Conservation (phyloP, 2,329 filamentous ascomycete species). For the Botrytis squamosa region DNA sequence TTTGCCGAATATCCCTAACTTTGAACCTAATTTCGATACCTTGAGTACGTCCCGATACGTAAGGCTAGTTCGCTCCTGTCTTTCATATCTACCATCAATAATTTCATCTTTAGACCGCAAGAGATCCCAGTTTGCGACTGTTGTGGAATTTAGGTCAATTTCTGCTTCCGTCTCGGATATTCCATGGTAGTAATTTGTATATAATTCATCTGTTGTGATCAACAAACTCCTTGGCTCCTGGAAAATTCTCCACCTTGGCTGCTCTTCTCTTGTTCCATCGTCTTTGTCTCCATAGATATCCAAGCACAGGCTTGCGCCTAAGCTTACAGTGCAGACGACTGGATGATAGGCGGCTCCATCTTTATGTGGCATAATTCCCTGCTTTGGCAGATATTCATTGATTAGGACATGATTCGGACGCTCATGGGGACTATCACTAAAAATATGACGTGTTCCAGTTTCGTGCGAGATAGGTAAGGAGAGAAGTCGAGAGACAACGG, state of each 20-base stretch:
- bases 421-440: conserved; percentile 66
- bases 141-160: conserved; percentile 56
- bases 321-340: conserved; percentile 85
- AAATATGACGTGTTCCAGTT: conserved; percentile 46
- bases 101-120: conserved; percentile 52
- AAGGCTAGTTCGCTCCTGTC: conserved; percentile 66
- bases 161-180: conserved; percentile 69
- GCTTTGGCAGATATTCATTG: conserved; percentile 83
- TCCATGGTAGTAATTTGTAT: conserved; percentile 71
- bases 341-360: conserved; percentile 85
- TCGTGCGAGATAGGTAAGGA: conserved; percentile 46
- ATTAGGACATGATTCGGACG: conserved; percentile 88
- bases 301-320: conserved; percentile 75
- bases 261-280: conserved; percentile 55
- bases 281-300: conserved; percentile 68
- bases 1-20: conserved; percentile 49
- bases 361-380: conserved; percentile 98
- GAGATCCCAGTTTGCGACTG: conserved; percentile 71
- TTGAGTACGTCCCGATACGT: conserved; percentile 86
- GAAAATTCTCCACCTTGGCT: conserved; percentile 59
- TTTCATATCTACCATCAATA: conserved; percentile 53
- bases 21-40: conserved; percentile 71
- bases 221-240: conserved; percentile 83
- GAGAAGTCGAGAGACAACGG: conserved; percentile 62
- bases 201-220: conserved; percentile 67